Base-by-base conservation (phyloP, 352 stramenopile species). In the Phytophthora parvispora region DNA sequence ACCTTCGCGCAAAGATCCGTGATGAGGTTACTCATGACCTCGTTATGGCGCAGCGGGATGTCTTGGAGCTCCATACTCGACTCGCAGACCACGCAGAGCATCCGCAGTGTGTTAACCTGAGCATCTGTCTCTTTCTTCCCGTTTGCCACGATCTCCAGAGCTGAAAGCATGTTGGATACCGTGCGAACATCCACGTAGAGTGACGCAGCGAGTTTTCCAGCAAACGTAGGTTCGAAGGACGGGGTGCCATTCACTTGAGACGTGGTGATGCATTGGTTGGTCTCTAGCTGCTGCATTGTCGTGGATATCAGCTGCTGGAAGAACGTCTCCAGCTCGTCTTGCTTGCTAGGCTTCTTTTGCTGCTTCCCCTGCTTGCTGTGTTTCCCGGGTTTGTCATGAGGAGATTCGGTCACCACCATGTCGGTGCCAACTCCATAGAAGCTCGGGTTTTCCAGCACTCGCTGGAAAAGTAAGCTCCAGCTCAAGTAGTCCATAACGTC, bases 381-480 rank as follows among this genome's bases (percentile, higher is more conserved):
- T 43, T 75, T 78, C 15, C 55, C 57, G 27, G 45, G n/a, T 16
- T 65, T 78, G 3, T 31, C 40, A 28, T 38, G 36, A 0, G 29
- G 47, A 22, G 52, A 48, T 16, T 65, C 60, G 0, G 38, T 31
- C 3, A 25, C 2, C 5, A 27, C 36, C 6, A 51, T 16, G 49
- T 60, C 32, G 1, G 47, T 50, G 18, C 90, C 90, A 38, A 88
- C 76, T 15, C 94, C 92, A 79, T 99, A 99, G 74, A 97, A 99
- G 8, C 90, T 96, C 51, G 98, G 97, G 70, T 99, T 99, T 65
- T 96, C 90, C 25, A 97, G 84, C 6, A 99, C 87, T 36, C 98
- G 86, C 69, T 98, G 85, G 63, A 98, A 99, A 34, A 99, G 95
- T 74, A 99, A 98, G 15, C 97, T 99, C 97, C 98, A 99, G 43